Evolutionary conservation across 306 rosid species (phyloP).

Genomic region (Cicer judaicum): DNA sequence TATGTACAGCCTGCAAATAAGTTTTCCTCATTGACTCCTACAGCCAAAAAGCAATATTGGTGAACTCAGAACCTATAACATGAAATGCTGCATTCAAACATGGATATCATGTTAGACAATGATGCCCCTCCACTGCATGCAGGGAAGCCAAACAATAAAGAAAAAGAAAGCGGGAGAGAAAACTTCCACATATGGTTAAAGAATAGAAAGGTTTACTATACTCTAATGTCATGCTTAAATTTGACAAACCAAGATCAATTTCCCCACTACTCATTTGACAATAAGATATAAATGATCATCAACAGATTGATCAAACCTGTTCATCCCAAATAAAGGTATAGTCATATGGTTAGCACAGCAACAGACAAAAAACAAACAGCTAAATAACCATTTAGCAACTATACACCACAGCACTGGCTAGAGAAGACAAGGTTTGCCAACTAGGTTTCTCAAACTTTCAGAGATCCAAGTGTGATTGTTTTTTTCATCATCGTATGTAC

Average conservation of each 20-base stretch:
- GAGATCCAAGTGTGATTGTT: neutral
- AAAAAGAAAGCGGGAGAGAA: neutral
- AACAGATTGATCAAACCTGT: neutral
- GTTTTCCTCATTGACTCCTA: conserved; percentile 22
- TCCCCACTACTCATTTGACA: neutral
- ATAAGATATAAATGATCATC: neutral
- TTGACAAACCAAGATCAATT: conserved; percentile 25
- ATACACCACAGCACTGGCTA: neutral
- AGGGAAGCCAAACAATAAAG: neutral
- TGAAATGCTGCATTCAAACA: conserved; percentile 36
- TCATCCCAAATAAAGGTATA: neutral
- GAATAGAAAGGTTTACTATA: conserved; percentile 2
- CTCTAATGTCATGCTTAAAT: neutral
- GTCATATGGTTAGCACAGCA: neutral
- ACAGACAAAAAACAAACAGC: neutral
- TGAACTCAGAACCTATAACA: neutral
- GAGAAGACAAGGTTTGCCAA: too few species aligned
- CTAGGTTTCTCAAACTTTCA: neutral
- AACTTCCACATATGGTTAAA: neutral
- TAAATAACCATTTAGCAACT: conserved; percentile 1
- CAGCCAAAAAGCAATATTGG: conserved; percentile 1
- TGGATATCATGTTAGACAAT: conserved; percentile 29
- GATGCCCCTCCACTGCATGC: neutral
- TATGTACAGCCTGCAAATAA: conserved; percentile 31
- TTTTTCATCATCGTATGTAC: neutral